Evolutionary conservation across 2,329 filamentous ascomycete genomes (phyloP).

Genomic region (Cercospora sesami): DNA sequence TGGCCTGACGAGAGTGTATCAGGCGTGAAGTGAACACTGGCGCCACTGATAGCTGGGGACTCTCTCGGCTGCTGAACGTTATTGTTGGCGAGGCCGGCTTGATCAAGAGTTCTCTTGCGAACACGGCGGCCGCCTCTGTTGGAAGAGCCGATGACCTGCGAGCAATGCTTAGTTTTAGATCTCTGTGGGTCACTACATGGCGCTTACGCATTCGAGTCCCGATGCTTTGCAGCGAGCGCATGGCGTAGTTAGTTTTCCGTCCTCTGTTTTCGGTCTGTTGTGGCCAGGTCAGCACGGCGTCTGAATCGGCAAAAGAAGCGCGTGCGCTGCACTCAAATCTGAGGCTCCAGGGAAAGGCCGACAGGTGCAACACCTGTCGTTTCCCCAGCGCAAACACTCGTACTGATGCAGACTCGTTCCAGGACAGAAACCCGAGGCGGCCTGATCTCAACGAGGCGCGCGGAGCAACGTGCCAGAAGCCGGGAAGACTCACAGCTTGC

Average conservation of each 20-base stretch:
- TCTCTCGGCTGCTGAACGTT: constrained; percentile 11
- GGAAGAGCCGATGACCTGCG: constrained; percentile 43
- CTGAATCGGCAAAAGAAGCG: constrained; percentile 8
- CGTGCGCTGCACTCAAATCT: not conserved
- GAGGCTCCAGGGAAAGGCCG: not conserved
- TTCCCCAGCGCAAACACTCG: not conserved
- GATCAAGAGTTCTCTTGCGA: constrained; percentile 50
- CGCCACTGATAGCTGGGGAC: constrained; percentile 33
- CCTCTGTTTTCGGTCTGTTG: constrained; percentile 43
- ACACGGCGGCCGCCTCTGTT: constrained; percentile 61
- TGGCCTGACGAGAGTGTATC: constrained; percentile 13
- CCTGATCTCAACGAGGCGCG: constrained; percentile 4
- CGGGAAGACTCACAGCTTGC: constrained; percentile 49
- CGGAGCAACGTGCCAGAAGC: not conserved
- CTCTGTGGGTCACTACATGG: not conserved
- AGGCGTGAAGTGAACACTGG: constrained; percentile 28
- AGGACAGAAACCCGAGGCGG: not conserved
- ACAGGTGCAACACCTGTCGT: not conserved
- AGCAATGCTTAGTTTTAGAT: not conserved
- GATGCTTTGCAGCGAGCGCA: constrained; percentile 61
- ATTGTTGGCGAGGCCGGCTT: constrained; percentile 37
- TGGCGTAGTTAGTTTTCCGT: constrained; percentile 53
- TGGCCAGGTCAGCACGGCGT: constrained; percentile 26
- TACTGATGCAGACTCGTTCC: not conserved
- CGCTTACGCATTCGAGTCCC: constrained; percentile 55